Percentiles rank a stretch among this genome's conserved stretches.
Evolutionary conservation across 2,329 filamentous ascomycete species (phyloP).

Genomic region (Mycosphaerella arachidis): DNA sequence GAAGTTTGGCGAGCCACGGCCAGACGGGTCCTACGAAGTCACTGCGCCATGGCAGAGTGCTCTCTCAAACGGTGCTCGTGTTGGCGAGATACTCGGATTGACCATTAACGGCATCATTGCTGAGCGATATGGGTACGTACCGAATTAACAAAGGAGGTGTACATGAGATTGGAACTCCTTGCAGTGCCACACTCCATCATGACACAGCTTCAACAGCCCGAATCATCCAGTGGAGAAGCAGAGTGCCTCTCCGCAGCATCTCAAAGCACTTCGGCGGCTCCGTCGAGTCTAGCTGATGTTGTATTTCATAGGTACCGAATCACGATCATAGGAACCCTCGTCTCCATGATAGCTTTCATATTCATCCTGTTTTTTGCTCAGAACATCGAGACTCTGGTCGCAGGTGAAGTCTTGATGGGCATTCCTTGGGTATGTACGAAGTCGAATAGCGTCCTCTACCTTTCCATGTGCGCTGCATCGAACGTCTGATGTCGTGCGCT

Average conservation of each 20-base stretch:
- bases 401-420: slow-evolving; percentile 28
- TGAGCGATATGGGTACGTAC: slow-evolving; percentile 42
- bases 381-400: slow-evolving; percentile 27
- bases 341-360: slow-evolving; percentile 53
- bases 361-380: slow-evolving; percentile 41
- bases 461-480: too few relatives aligned
- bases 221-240: too few relatives aligned
- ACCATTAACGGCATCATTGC: slow-evolving; percentile 63
- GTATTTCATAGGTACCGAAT: too few relatives aligned
- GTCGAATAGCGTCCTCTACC: too few relatives aligned
- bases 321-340: slow-evolving; percentile 57
- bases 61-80: slow-evolving; percentile 50
- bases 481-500: too few relatives aligned
- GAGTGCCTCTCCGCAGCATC: too few relatives aligned
- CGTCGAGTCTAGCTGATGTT: too few relatives aligned
- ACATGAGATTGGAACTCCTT: too few relatives aligned
- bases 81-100: slow-evolving; percentile 63
- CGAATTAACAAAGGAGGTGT: too few relatives aligned
- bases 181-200: too few relatives aligned
- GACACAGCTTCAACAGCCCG: too few relatives aligned
- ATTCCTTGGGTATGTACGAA: slow-evolving; percentile 33
- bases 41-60: slow-evolving; percentile 56
- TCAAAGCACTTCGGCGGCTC: too few relatives aligned
- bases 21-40: slow-evolving; percentile 41
- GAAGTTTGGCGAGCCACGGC: slow-evolving; percentile 38